These are phyloP conservation scores for Hypoxylon sp. DNA, from an alignment of 2,329 filamentous ascomycete genomes.

Conservation along the genomic window DNA sequence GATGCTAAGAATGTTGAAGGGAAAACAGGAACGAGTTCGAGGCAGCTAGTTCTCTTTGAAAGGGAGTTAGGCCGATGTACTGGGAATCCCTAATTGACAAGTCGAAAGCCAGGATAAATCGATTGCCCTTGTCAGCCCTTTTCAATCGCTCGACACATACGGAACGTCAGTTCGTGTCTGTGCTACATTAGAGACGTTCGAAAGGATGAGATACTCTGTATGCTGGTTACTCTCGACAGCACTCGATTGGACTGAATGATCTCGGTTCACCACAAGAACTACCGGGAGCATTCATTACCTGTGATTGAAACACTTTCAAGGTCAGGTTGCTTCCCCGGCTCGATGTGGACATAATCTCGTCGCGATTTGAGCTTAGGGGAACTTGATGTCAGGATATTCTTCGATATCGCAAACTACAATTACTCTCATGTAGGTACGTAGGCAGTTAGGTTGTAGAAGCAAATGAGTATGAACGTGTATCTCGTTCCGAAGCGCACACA, in stretches of 20 bases:
- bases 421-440: too few species aligned
- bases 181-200: neutral
- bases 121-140: too few species aligned
- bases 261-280: neutral
- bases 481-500: too few species aligned
- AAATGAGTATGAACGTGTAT: too few species aligned
- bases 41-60: neutral
- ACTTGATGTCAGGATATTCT: neutral
- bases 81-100: neutral
- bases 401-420: neutral
- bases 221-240: neutral
- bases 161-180: neutral
- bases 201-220: neutral
- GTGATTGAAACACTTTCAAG: neutral
- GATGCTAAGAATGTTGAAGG: neutral
- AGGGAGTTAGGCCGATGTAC: neutral
- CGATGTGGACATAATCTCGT: neutral
- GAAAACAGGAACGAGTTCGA: neutral
- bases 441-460: too few species aligned
- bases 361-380: neutral
- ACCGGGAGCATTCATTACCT: neutral
- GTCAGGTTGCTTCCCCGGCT: neutral
- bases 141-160: too few species aligned
- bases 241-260: neutral
- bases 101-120: neutral